Evolutionary conservation across 23 red algal genomes (phyloP), one percentile per base, ranked within the genome.

Genomic region (Gracilariopsis chorda): DNA sequence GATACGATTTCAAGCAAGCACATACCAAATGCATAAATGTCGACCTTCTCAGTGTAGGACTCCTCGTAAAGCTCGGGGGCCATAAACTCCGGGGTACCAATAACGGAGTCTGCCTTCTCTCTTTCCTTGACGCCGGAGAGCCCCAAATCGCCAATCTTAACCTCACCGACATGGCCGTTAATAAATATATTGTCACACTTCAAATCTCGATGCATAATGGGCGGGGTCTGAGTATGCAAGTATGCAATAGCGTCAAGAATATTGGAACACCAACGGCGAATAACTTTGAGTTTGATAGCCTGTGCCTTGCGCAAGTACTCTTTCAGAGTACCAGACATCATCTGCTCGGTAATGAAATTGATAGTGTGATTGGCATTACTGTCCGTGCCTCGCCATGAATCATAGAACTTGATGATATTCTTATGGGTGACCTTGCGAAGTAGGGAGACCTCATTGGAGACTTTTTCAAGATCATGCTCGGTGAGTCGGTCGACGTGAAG

Each of bases 141-240:
- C 11, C 97, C 97, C 57, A 99, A 83, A 84, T 99, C 97, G 28
- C 97, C 97, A 48, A 99, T 90, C 75, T 99, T 99, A 35, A 99
- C 94, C 32, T 95, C 94, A 24, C 97, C 97, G 4, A 96, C 80
- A 67, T 99, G 93, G 39, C 97, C 97, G 52, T 99, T 99, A 49
- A 99, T 96, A 82, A 99, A 99, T 40, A 99, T 94, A 75, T 99
- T 99, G 48, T 99, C 97, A 84, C 93, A 96, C 61, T 99, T 99
- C 48, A 99, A 87, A 86, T 99, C 97, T 44, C 97, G 72, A 57
- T 99, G 97, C 93, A 99, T 99, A 39, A 99, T 95, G 25, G 96
- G 96, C 27, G 96, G 96, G 27, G 74, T 78, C 16, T 83, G 92
- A 19, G 77, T 60, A 69, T 99, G 97, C 55, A 99, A 57, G 59